These are phyloP conservation scores for Nicotiana noctiflora DNA, from an alignment of 257 asterid species.

Conservation along the genomic window DNA sequence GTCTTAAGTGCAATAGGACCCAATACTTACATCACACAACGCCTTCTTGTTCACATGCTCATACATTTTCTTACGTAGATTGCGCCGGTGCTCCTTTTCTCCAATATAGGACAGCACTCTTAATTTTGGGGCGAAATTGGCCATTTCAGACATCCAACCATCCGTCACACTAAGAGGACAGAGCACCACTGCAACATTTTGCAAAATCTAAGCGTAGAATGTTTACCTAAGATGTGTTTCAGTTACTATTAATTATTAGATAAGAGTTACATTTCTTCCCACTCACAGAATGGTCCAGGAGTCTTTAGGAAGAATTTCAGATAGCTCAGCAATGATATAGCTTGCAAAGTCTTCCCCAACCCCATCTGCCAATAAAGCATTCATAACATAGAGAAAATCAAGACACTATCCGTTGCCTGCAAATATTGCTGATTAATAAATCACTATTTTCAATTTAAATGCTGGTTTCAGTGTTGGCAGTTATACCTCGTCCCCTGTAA, in stretches of 20 bases:
- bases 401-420: background rate
- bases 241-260: constrained; percentile 5
- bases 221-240: background rate
- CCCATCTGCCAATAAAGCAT: constrained; percentile 63
- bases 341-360: constrained; percentile 93
- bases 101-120: constrained; percentile 76
- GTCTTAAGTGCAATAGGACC: background rate
- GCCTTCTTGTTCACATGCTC: constrained; percentile 35
- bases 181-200: constrained; percentile 66
- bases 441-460: background rate
- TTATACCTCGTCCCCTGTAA: constrained; percentile 95
- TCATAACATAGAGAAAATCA: constrained; percentile 13
- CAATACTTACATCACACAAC: constrained; percentile 31
- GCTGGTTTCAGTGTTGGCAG: constrained; percentile 1
- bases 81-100: constrained; percentile 69
- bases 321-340: constrained; percentile 77
- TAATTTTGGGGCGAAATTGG: constrained; percentile 63
- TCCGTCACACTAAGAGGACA: constrained; percentile 91
- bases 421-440: background rate
- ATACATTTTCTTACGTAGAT: constrained; percentile 52
- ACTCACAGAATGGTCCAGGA: constrained; percentile 86
- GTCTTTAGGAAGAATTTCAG: constrained; percentile 53
- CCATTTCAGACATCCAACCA: constrained; percentile 81
- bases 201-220: constrained; percentile 9
- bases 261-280: constrained; percentile 5